Percentiles rank a stretch among this genome's conserved stretches.
These are phyloP conservation scores for Phoenix roebelenii DNA, from an alignment of 176 grass and related monocot species.

Conservation along the genomic window DNA sequence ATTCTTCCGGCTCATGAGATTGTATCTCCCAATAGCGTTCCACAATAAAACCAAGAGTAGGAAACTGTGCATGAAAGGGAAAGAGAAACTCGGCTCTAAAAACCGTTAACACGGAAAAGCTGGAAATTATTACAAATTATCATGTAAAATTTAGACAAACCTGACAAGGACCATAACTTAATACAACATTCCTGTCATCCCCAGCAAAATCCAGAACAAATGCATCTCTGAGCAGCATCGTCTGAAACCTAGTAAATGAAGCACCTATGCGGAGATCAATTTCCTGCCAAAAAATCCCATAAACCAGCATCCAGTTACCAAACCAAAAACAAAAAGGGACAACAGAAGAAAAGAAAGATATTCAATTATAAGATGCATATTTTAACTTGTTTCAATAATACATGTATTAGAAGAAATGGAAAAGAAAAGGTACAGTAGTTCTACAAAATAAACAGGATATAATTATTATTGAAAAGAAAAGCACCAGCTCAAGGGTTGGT, in stretches of 20 bases:
- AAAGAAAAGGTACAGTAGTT: too few relatives aligned
- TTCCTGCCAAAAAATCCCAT: constrained; percentile 44
- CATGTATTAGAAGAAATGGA: too few relatives aligned
- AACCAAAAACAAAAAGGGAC: constrained; percentile 3
- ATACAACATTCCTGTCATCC: constrained; percentile 68
- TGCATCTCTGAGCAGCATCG: constrained; percentile 82
- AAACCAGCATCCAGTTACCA: constrained; percentile 15
- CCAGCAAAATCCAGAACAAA: constrained; percentile 72
- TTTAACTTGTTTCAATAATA: too few relatives aligned
- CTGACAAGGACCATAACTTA: constrained; percentile 99
- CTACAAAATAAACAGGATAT: too few relatives aligned
- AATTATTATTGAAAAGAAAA: too few relatives aligned
- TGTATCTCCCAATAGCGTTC: constrained; percentile 95
- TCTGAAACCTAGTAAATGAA: constrained; percentile 98
- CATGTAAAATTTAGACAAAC: constrained; percentile 20
- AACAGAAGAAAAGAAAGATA: constrained; percentile 11
- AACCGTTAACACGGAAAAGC: too few relatives aligned
- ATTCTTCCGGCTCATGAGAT: constrained; percentile 89
- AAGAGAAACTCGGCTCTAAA: constrained; percentile 12
- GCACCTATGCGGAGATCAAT: constrained; percentile 91
- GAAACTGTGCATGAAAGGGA: constrained; percentile 41
- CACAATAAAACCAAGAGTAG: constrained; percentile 96
- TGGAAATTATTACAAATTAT: too few relatives aligned
- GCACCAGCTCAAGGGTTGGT: too few relatives aligned
- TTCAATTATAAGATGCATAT: too few relatives aligned